Evolutionary conservation across 2,329 filamentous ascomycete genomes (phyloP).

Genomic region (Lasiodiplodia sp.): DNA sequence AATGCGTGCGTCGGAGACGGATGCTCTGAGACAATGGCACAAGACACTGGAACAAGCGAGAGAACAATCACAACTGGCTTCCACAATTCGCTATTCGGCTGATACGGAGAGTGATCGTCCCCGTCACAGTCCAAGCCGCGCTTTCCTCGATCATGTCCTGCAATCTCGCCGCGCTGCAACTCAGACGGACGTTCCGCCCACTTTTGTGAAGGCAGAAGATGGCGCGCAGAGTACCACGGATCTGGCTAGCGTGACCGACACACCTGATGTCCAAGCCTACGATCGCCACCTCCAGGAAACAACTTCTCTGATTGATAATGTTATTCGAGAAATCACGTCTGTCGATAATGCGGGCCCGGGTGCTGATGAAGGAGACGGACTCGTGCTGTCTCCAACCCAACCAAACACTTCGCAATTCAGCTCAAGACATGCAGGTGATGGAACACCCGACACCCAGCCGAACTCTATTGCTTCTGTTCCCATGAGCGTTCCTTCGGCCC

Average conservation of each 20-base stretch:
- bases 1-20: background rate
- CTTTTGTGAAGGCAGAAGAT: conserved; percentile 42
- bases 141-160: conserved; percentile 20
- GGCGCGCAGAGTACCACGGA: conserved; percentile 56
- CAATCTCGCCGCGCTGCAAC: conserved; percentile 3
- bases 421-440: background rate
- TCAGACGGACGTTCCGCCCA: conserved; percentile 20
- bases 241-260: conserved; percentile 51
- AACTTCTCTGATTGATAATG: background rate
- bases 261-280: conserved; percentile 47
- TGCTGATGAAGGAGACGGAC: background rate
- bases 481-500: conserved; percentile 6
- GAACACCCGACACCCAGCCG: background rate
- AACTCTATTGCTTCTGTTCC: background rate
- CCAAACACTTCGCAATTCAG: conserved; percentile 10
- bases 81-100: conserved; percentile 15
- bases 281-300: conserved; percentile 47
- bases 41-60: conserved; percentile 15
- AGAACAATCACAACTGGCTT: conserved; percentile 8
- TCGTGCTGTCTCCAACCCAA: background rate
- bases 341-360: background rate
- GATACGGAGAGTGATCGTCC: conserved; percentile 18
- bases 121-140: conserved; percentile 16
- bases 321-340: background rate
- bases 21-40: conserved; percentile 11